Conservation (phyloP, 2,329 filamentous ascomycete genomes). For the Penicillium sp. region DNA sequence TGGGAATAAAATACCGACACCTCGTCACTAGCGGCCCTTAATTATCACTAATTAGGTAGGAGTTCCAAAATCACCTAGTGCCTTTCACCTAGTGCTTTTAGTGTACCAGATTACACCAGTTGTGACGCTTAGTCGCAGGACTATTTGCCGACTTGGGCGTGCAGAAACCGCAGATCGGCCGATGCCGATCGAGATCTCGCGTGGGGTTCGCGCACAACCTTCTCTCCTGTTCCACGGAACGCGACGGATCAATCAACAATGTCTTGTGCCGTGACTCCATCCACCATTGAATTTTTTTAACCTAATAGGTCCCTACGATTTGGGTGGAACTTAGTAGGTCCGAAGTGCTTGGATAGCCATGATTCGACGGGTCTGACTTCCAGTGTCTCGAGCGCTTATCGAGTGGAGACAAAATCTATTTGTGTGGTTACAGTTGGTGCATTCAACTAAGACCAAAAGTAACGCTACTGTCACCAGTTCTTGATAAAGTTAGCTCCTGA, state of each 20-base stretch:
- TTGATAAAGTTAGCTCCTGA: neutral
- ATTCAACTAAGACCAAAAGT: too few relatives aligned
- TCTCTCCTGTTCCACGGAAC: slow-evolving; percentile 3
- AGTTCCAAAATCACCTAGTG: neutral
- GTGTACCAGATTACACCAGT: neutral
- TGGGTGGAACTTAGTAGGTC: neutral
- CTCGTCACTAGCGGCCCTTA: neutral
- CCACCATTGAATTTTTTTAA: neutral
- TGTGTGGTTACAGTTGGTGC: too few relatives aligned
- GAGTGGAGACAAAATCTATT: slow-evolving; percentile 2
- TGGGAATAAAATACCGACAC: neutral
- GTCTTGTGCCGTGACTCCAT: neutral
- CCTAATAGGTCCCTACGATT: neutral
- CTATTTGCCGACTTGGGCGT: slow-evolving; percentile 1
- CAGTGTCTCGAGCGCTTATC: slow-evolving; percentile 9
- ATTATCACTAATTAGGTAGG: neutral
- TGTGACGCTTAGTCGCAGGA: neutral
- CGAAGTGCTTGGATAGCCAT: neutral
- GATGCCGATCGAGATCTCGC: slow-evolving; percentile 16
- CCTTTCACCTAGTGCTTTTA: neutral
- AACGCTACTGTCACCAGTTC: too few relatives aligned
- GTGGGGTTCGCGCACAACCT: slow-evolving; percentile 10
- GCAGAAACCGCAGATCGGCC: slow-evolving; percentile 12
- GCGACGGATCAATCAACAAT: neutral
- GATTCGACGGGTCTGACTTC: neutral